Conservation (phyloP, 1,284 basidiomycete species). For the Singerocomus inundabilis region DNA sequence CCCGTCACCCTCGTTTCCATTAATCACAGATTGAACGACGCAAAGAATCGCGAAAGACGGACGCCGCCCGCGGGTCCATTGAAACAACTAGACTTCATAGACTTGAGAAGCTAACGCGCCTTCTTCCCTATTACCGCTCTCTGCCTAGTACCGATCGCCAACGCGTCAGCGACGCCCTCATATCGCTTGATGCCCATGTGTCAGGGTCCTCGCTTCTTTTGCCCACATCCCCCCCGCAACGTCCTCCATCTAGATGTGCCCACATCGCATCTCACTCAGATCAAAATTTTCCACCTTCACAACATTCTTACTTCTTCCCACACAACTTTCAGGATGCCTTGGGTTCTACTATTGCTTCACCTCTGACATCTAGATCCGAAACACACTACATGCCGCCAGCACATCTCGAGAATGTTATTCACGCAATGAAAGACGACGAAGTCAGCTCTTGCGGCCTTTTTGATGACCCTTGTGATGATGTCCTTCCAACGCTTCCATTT, state of each 20-base stretch:
- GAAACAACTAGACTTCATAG: constrained; percentile 53
- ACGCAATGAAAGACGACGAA: constrained; percentile 7
- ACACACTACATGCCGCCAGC: constrained; percentile 10
- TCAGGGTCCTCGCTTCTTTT: constrained; percentile 19
- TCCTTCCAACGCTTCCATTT: constrained; percentile 21
- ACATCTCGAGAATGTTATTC: constrained; percentile 6
- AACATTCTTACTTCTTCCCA: constrained; percentile 14
- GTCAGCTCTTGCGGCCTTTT: constrained; percentile 2
- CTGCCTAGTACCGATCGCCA: constrained; percentile 37
- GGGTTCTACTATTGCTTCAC: constrained; percentile 1
- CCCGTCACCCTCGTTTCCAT: constrained; percentile 10
- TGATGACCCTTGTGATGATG: constrained; percentile 18
- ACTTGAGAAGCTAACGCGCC: constrained; percentile 43
- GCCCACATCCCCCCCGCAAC: constrained; percentile 3
- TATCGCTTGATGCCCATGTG: constrained; percentile 13
- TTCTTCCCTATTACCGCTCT: constrained; percentile 38
- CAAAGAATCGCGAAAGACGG: constrained; percentile 44
- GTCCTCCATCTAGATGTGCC: constrained; percentile 1
- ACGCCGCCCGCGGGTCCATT: constrained; percentile 48
- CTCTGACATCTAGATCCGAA: constrained; percentile 22
- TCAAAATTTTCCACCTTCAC: constrained; percentile 1
- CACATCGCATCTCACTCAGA: constrained; percentile 10
- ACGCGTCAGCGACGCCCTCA: constrained; percentile 29
- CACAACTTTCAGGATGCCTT: constrained; percentile 21
- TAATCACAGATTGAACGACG: constrained; percentile 49